A percentile compares a stretch with the other conserved stretches of the same genome.
Evolutionary conservation across 1,284 basidiomycete species (phyloP).

Genomic region (Rhodotorula mucilaginosa): DNA sequence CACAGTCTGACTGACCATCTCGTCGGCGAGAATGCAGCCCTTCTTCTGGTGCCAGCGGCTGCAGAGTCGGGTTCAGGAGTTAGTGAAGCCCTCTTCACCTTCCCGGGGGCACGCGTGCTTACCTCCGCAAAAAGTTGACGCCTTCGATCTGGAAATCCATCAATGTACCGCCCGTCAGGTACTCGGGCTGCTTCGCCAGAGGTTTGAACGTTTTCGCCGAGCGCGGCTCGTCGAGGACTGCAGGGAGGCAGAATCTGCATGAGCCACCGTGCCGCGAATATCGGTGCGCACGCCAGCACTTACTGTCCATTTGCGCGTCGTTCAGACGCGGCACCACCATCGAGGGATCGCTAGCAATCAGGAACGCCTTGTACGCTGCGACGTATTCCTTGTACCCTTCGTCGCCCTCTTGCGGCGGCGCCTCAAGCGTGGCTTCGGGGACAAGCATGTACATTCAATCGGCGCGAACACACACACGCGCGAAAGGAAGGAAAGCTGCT

Average conservation of each 20-base stretch:
- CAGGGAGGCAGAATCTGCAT: neutral
- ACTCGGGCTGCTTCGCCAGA: slow-evolving; percentile 39
- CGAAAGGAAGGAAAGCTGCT: neutral
- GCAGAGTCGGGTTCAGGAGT: neutral
- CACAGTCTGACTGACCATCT: slow-evolving; percentile 67
- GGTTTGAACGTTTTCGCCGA: slow-evolving; percentile 18
- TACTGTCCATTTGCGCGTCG: slow-evolving; percentile 29
- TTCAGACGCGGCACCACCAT: slow-evolving; percentile 36
- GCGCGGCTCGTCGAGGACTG: slow-evolving; percentile 34
- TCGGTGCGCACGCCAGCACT: neutral
- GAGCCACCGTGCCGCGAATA: too few species aligned
- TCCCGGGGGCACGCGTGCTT: slow-evolving; percentile 49
- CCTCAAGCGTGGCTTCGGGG: slow-evolving; percentile 27
- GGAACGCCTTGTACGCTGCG: slow-evolving; percentile 38
- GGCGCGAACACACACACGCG: too few species aligned
- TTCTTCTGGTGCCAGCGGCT: slow-evolving; percentile 81
- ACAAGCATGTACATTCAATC: neutral
- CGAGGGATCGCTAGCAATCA: slow-evolving; percentile 19
- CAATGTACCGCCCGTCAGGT: slow-evolving; percentile 38
- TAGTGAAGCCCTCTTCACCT: slow-evolving; percentile 39
- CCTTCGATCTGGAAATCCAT: slow-evolving; percentile 68
- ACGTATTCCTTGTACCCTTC: slow-evolving; percentile 34
- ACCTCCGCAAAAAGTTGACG: slow-evolving; percentile 58
- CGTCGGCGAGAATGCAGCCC: slow-evolving; percentile 92
- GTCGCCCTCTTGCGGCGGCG: slow-evolving; percentile 33